Base-by-base conservation (phyloP, 2,329 filamentous ascomycete species). In the Plectosphaerella cucumerina region DNA sequence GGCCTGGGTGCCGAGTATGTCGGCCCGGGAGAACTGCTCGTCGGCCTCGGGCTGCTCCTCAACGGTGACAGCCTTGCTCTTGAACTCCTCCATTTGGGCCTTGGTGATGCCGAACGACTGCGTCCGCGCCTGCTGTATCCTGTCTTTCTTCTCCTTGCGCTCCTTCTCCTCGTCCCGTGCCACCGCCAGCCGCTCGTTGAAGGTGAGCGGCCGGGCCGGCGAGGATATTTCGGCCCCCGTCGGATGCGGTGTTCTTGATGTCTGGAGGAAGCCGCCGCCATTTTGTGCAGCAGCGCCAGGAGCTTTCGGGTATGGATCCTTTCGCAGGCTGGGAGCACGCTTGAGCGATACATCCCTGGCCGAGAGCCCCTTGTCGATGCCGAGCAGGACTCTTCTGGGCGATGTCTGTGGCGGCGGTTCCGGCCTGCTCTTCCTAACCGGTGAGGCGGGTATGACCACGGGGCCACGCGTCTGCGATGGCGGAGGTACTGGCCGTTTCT, bases 361-460 rank as follows among this genome's bases (percentile, higher is more conserved):
- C 59, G 78, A 87, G 34, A 92, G 72, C 1, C 90, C 91, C 65
- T 96, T 95, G 69, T 96, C 92, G 55, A 97, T 95, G 5, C 94
- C 93, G 15, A 97, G 68, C 17, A 90, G 70, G 14, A 94, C 81
- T 53, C 92, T 80, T 49, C 87, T 87, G 1, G 94, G 93, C 1
- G 92, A 97, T 22, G 78, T 82, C 34, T 84, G 85, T 14, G 81
- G 73, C 2, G 75, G 63, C 1, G 69, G 47, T 14, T 48, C 64
- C 14, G 73, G 67, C 65, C 76, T 69, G 59, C 74, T 58, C 72
- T 82, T 67, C 71, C 78, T 86, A 5, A 93, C 87, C 1, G 91
- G 82, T 9, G 84, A 86, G 3, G 80, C 82, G 2, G 90, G 90
- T 14, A 97, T 87, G 66, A 96, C 83, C 2, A 96, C 63, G 4